Base-by-base conservation (phyloP, 257 asterid species). In the Prunella vulgaris region DNA sequence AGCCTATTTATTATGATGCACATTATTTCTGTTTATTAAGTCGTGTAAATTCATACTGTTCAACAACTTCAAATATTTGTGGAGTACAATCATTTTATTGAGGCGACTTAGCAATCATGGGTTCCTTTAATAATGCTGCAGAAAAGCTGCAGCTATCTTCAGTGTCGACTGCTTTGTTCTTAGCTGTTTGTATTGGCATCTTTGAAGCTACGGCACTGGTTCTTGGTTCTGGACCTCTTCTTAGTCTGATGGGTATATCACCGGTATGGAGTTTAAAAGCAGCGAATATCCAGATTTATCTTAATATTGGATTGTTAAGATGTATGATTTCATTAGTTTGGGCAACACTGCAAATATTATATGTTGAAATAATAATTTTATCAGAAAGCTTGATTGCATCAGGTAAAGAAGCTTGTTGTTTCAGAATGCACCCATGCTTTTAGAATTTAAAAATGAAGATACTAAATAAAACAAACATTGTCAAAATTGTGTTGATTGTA, bases 111-210 rank as follows among this genome's bases (percentile, higher is more conserved):
- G 61, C 68, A 24, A 68, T 48, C 73, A 62, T 49, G 68, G 72
- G 70, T 74, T 38, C n/a, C 60, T 66, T 59, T 62, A 53, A 15
- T 38, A 49, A 76, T 68, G 78, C 73, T 38, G 78, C 28, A 58
- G 85, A 77, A 74, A 86, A 86, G 77, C 82, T 78, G 78, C 95
- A 85, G 84, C 84, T 93, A 46, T 85, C 96, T 66, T 93, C 99
- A 65, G 97, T 93, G 18, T 87, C 99, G 64, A 90, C 99, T 10
- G 97, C 96, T 81, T 80, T 90, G 82, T 53, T 86, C 60, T 77
- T 90, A 81, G 95, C 99, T 53, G 84, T 87, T 78, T 85, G 92
- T 73, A 88, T 93, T 59, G 99, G 99, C 77, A 76, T 93, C 57
- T 81, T 88, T 71, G 99, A 93, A 80, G 90, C 97, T 70, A 38